Base-by-base conservation (phyloP, 1,139 yeast species). In the Lodderomyces elongisporus region DNA sequence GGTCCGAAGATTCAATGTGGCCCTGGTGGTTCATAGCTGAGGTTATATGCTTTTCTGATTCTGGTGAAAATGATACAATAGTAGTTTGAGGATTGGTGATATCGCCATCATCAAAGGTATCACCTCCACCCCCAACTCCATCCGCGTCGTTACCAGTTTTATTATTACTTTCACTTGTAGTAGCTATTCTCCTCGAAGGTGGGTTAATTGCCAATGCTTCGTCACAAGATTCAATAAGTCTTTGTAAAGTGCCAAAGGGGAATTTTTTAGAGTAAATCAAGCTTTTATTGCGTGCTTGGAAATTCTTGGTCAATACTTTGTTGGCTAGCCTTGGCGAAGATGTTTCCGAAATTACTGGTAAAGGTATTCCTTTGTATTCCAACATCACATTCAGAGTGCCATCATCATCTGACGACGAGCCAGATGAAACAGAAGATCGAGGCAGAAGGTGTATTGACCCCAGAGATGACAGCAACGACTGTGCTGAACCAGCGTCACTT, bases 201-300 rank as follows among this genome's bases (percentile, higher is more conserved):
- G 85, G 83, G 46, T 84, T 85, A 12, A 88, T 75, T 28, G 72
- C 67, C 16, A 85, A 60, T 0, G 95, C 91, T 45, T 79, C 82
- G 38, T 85, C 89, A 50, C 93, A 80, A 34, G 83, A 64, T 26
- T 83, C 88, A 6, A 75, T 54, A 25, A 88, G 54, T 42, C 74
- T 58, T 36, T 79, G 83, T 38, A 85, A 58, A 24, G 82, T 71
- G 27, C 83, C 83, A 44, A 80, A 71, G 0, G 91, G 93, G 42
- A 82, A 80, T 42, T 60, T 65, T 37, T 54, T 60, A 4, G 58
- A 45, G 27, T 54, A 57, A n/a, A 56, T 46, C 16, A 58, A 42
- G 12, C 34, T 30, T 51, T 54, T 21, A 46, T 46, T 30, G 47
- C 45, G 28, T 42, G 55, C 38, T 41, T 54, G 38, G 61, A 51